Percentiles rank a stretch among this genome's conserved stretches.
phyloP scores from a whole-genome alignment of 225 moss, liverwort and hornwort genomes.

The Sphagnum contortum region DNA sequence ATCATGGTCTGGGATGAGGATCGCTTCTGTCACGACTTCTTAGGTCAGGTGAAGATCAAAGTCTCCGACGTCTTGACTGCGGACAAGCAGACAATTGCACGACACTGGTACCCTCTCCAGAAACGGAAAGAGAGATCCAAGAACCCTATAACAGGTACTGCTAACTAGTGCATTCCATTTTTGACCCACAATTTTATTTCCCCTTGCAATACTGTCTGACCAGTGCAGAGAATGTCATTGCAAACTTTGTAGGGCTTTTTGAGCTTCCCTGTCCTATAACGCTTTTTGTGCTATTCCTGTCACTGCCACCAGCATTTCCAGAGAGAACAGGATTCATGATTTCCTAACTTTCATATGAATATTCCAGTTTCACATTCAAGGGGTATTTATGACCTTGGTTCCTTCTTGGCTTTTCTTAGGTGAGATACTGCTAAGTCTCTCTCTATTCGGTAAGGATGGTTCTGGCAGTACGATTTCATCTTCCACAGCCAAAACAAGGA shows the following conservation, averaged over 20 bases:
- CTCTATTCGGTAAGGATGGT: constrained; percentile 39
- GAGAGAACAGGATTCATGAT: too few species aligned
- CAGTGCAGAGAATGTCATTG: too few species aligned
- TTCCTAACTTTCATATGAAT: background rate
- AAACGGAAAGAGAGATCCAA: constrained; percentile 68
- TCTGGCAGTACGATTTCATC: constrained; percentile 5
- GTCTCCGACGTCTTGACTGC: constrained; percentile 40
- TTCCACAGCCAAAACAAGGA: background rate
- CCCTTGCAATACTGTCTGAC: background rate
- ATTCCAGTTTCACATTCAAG: background rate
- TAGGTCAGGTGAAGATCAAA: constrained; percentile 66
- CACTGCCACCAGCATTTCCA: too few species aligned
- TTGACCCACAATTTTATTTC: background rate
- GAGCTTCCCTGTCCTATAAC: too few species aligned
- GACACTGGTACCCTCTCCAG: constrained; percentile 50
- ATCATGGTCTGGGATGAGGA: constrained; percentile 87
- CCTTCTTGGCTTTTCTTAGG: constrained; percentile 9
- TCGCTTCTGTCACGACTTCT: constrained; percentile 55
- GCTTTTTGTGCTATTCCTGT: too few species aligned
- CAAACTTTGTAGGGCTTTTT: too few species aligned
- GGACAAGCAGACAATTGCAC: constrained; percentile 54
- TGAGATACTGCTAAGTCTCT: constrained; percentile 33
- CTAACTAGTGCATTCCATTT: background rate
- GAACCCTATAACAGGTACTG: constrained; percentile 45
- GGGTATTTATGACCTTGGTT: too few species aligned